Percentiles rank a stretch among this genome's conserved stretches.
Conservation (phyloP, 2,329 filamentous ascomycete genomes). For the Tolypocladium endophyticum region DNA sequence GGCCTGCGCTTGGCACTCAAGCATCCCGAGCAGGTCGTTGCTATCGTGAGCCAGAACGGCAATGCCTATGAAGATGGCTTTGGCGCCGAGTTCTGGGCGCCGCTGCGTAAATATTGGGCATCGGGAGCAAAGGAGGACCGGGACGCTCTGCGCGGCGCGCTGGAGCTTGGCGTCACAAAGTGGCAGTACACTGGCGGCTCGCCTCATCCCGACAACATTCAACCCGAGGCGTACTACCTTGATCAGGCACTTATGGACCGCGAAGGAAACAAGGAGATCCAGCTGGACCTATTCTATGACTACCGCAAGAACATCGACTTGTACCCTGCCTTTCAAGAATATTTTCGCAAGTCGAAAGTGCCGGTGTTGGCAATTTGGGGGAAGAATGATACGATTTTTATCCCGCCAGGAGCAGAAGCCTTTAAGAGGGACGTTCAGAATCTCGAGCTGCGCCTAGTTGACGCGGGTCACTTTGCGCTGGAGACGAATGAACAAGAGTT, state of each 20-base stretch:
- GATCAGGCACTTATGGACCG: slow-evolving; percentile 42
- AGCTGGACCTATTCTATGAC: slow-evolving; percentile 46
- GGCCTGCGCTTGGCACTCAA: slow-evolving; percentile 42
- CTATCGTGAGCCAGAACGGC: slow-evolving; percentile 49
- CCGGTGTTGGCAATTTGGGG: slow-evolving; percentile 50
- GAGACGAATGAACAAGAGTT: slow-evolving; percentile 20
- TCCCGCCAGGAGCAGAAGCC: slow-evolving; percentile 40
- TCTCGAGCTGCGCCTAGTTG: slow-evolving; percentile 37
- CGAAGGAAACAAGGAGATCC: slow-evolving; percentile 37
- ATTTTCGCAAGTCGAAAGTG: slow-evolving; percentile 36
- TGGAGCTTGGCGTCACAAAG: slow-evolving; percentile 28
- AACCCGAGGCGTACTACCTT: slow-evolving; percentile 35
- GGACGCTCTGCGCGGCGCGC: slow-evolving; percentile 18
- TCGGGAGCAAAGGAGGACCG: slow-evolving; percentile 22
- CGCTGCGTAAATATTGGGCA: slow-evolving; percentile 34
- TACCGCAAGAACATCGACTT: slow-evolving; percentile 42
- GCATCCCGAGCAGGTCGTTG: slow-evolving; percentile 33
- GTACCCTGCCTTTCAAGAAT: slow-evolving; percentile 46
- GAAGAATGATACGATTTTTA: slow-evolving; percentile 42
- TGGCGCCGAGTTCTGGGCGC: slow-evolving; percentile 36
- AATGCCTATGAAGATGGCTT: slow-evolving; percentile 51
- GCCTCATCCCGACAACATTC: slow-evolving; percentile 20
- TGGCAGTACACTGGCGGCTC: slow-evolving; percentile 34
- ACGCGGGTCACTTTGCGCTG: slow-evolving; percentile 45
- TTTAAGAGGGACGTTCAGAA: slow-evolving; percentile 37